Evolutionary conservation across 495 filamentous ascomycete genomes (phyloP).

Genomic region (Penicillium salamii): DNA sequence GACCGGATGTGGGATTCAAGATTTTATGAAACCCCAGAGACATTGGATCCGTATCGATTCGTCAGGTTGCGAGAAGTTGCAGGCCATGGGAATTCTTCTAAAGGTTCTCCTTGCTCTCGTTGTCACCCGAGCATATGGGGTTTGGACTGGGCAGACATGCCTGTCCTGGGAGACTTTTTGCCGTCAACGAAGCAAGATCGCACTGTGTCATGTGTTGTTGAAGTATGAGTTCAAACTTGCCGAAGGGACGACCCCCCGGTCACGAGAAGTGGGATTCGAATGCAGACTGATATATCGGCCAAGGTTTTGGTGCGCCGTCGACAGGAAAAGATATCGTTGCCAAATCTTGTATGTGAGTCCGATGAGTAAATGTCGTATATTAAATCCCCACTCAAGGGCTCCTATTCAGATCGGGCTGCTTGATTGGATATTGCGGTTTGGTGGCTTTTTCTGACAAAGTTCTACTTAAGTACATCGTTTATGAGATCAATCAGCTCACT

Average conservation of each 20-base stretch:
- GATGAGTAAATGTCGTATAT: too few relatives aligned
- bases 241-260: not conserved
- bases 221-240: constrained; percentile 43
- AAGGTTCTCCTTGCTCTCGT: constrained; percentile 2
- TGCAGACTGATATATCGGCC: not conserved
- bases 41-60: constrained; percentile 9
- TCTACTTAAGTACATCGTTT: not conserved
- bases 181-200: constrained; percentile 36
- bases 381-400: too few relatives aligned
- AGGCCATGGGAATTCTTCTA: not conserved
- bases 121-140: constrained; percentile 24
- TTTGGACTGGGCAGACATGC: constrained; percentile 45
- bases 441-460: too few relatives aligned
- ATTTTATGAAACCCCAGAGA: not conserved
- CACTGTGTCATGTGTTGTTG: constrained; percentile 32
- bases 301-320: not conserved
- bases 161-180: constrained; percentile 44
- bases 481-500: too few relatives aligned
- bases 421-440: too few relatives aligned
- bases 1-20: constrained; percentile 1
- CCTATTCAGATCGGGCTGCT: too few relatives aligned
- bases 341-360: not conserved
- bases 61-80: not conserved
- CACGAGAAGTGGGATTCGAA: not conserved
- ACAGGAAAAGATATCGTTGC: not conserved